Conservation (phyloP, 768 basidiomycete species). For the Psilocybe sp. region DNA sequence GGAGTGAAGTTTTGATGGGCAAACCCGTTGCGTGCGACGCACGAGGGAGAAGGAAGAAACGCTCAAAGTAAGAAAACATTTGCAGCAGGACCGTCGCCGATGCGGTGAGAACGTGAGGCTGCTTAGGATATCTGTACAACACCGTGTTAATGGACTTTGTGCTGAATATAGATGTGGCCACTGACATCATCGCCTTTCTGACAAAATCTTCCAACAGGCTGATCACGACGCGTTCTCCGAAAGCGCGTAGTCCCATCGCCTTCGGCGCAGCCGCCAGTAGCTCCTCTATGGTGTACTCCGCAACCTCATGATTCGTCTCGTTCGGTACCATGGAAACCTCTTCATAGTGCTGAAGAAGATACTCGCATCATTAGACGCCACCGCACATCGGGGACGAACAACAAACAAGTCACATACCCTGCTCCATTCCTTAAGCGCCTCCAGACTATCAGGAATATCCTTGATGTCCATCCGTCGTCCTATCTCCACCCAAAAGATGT, state of each 20-base stretch:
- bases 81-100: constrained; percentile 22
- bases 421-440: constrained; percentile 37
- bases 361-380: background rate
- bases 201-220: constrained; percentile 42
- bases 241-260: constrained; percentile 33
- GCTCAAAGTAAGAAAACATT: constrained; percentile 28
- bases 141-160: background rate
- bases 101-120: constrained; percentile 30
- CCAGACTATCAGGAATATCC: constrained; percentile 40
- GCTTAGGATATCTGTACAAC: constrained; percentile 30
- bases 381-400: background rate
- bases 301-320: constrained; percentile 36
- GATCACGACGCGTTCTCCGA: constrained; percentile 30
- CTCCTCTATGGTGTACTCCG: constrained; percentile 37
- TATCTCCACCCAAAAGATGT: constrained; percentile 43
- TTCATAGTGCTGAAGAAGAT: constrained; percentile 36
- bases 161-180: background rate
- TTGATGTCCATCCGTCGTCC: constrained; percentile 45
- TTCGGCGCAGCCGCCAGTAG: constrained; percentile 36
- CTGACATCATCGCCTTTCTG: constrained; percentile 47
- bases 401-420: constrained; percentile 20
- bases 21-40: constrained; percentile 4
- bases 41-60: constrained; percentile 39
- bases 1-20: constrained; percentile 22
- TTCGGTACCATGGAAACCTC: constrained; percentile 38